phyloP scores from a whole-genome alignment of 352 stramenopile genomes.

The Thalassiosira mediterranea region DNA sequence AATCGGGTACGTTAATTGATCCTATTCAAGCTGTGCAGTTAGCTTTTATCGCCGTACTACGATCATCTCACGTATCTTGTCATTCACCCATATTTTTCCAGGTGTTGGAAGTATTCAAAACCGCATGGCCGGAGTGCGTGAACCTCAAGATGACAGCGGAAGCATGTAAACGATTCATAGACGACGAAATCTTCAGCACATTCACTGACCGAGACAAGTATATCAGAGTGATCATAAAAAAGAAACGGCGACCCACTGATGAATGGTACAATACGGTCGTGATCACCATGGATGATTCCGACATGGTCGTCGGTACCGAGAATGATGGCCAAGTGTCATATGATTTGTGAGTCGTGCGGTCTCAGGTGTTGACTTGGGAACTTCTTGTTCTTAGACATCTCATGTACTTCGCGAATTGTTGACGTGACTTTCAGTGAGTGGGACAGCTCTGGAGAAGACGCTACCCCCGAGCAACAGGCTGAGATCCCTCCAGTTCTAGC shows the following conservation, averaged over 20 bases:
- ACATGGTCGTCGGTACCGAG: slow-evolving; percentile 6
- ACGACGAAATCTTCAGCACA: slow-evolving; percentile 10
- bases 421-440: slow-evolving; percentile 20
- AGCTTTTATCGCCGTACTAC: too few species aligned
- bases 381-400: too few species aligned
- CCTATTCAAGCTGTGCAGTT: too few species aligned
- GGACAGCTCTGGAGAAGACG: slow-evolving; percentile 1
- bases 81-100: too few species aligned
- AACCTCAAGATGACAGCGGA: slow-evolving; percentile 8
- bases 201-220: slow-evolving; percentile 1
- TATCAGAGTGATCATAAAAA: slow-evolving; percentile 5
- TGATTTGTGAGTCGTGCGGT: slow-evolving; percentile 16
- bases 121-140: background rate
- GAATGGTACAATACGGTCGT: slow-evolving; percentile 20
- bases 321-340: slow-evolving; percentile 14
- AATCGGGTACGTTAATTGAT: too few species aligned
- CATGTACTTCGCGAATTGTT: too few species aligned
- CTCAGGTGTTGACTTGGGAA: background rate
- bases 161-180: slow-evolving; percentile 26
- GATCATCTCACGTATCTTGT: too few species aligned
- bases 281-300: slow-evolving; percentile 25
- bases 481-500: slow-evolving; percentile 5
- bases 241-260: slow-evolving; percentile 4
- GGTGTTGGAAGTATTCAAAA: background rate
- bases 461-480: background rate